These are phyloP conservation scores for Ophiosphaerella herpotricha DNA, from an alignment of 2,329 filamentous ascomycete species.

Conservation along the genomic window DNA sequence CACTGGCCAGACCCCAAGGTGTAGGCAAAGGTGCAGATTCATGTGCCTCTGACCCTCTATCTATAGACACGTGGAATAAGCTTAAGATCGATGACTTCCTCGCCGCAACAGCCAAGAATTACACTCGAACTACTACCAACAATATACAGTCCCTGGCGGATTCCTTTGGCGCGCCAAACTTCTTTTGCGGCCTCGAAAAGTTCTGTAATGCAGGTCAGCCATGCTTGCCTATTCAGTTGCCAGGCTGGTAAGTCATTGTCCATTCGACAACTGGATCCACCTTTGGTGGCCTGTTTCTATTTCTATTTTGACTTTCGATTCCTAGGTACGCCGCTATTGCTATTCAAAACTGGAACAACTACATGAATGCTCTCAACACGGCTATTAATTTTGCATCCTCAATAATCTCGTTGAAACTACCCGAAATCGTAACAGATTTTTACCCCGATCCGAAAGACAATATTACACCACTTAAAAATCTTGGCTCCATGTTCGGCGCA, in stretches of 20 bases:
- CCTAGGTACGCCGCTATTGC: constrained; percentile 7
- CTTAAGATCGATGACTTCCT: constrained; percentile 11
- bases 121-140: constrained; percentile 6
- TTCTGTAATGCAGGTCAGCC: constrained; percentile 13
- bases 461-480: constrained; percentile 5
- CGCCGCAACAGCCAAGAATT: constrained; percentile 5
- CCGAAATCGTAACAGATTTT: constrained; percentile 4
- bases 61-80: constrained; percentile 2
- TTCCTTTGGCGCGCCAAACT: constrained; percentile 11
- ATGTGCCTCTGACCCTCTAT: neutral
- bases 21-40: constrained; percentile 3
- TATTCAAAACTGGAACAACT: constrained; percentile 16
- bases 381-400: constrained; percentile 8
- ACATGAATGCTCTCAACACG: constrained; percentile 10
- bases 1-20: neutral
- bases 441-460: constrained; percentile 9
- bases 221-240: constrained; percentile 7
- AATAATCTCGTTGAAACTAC: constrained; percentile 6
- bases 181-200: constrained; percentile 10
- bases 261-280: neutral
- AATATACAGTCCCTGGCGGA: constrained; percentile 9
- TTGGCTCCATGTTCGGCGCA: constrained; percentile 1
- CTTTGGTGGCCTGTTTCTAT: neutral
- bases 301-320: neutral
- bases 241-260: constrained; percentile 2